Evolutionary conservation across 768 basidiomycete genomes (phyloP).

Genomic region (Mycena chlorophos): DNA sequence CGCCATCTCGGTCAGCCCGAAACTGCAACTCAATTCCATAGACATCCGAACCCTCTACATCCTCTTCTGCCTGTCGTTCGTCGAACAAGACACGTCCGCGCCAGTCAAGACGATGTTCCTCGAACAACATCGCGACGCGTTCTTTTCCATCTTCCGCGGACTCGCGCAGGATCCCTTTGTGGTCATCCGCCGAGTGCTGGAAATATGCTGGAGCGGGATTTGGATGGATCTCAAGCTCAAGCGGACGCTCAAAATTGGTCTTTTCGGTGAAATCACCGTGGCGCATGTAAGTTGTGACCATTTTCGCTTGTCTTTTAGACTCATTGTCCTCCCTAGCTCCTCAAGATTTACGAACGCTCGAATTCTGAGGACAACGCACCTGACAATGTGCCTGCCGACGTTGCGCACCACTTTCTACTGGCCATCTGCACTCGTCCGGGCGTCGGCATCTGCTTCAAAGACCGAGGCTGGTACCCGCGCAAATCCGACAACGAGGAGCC

Average conservation of each 20-base stretch:
- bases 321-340: constrained; percentile 45
- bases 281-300: constrained; percentile 50
- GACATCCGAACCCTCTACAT: constrained; percentile 82
- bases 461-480: constrained; percentile 89
- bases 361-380: constrained; percentile 47
- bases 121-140: constrained; percentile 66
- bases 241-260: constrained; percentile 64
- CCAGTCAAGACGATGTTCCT: constrained; percentile 64
- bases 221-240: constrained; percentile 76
- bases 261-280: constrained; percentile 70
- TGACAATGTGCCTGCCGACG: constrained; percentile 68
- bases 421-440: constrained; percentile 82
- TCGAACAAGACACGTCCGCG: constrained; percentile 47
- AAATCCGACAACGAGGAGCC: constrained; percentile 42
- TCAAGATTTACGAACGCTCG: constrained; percentile 71
- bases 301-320: background rate
- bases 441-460: constrained; percentile 81
- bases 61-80: constrained; percentile 71
- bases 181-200: constrained; percentile 64
- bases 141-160: constrained; percentile 74
- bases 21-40: constrained; percentile 25
- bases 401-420: constrained; percentile 85
- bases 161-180: constrained; percentile 64
- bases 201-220: constrained; percentile 73
- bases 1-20: too few species aligned